Percentiles rank a stretch among this genome's conserved stretches.
phyloP scores from a whole-genome alignment of 2,329 filamentous ascomycete species.

The Claviceps quebecensis region DNA sequence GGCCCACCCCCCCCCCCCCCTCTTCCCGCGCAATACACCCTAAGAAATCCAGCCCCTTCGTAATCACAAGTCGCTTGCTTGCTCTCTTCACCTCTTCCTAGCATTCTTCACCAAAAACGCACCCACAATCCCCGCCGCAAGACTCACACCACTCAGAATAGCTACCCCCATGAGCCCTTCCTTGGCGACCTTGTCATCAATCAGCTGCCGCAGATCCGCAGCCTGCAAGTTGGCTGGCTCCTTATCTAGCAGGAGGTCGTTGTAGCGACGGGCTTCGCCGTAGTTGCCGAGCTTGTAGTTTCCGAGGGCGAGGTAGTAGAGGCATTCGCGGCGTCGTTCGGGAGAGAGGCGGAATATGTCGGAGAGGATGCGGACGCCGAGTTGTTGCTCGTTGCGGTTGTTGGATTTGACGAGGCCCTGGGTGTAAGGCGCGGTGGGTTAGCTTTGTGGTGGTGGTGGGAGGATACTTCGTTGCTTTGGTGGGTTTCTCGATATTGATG shows the following conservation, averaged over 20 bases:
- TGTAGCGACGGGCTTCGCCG: constrained; percentile 84
- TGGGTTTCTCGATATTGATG: background rate
- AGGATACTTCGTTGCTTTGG: background rate
- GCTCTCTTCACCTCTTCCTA: constrained; percentile 36
- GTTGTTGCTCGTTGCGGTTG: constrained; percentile 73
- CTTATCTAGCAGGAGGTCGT: constrained; percentile 79
- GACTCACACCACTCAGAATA: constrained; percentile 83
- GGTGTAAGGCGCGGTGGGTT: too few relatives aligned
- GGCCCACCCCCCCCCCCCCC: too few relatives aligned
- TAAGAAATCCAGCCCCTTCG: too few relatives aligned
- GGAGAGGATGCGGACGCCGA: constrained; percentile 82
- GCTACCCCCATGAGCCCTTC: constrained; percentile 90
- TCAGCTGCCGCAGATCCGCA: constrained; percentile 68
- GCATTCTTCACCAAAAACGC: constrained; percentile 71
- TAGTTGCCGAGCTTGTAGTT: constrained; percentile 99
- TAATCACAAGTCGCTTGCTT: background rate
- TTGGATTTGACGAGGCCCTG: constrained; percentile 93
- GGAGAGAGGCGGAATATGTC: constrained; percentile 92
- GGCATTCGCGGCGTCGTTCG: constrained; percentile 88
- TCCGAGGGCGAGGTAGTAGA: constrained; percentile 93
- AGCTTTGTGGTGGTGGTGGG: background rate
- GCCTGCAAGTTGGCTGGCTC: constrained; percentile 89
- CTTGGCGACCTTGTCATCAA: constrained; percentile 91
- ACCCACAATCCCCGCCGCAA: constrained; percentile 86
- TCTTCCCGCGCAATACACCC: background rate